Evolutionary conservation across 164 flowering plant genomes (phyloP).

Genomic region (Taxillus chinensis): DNA sequence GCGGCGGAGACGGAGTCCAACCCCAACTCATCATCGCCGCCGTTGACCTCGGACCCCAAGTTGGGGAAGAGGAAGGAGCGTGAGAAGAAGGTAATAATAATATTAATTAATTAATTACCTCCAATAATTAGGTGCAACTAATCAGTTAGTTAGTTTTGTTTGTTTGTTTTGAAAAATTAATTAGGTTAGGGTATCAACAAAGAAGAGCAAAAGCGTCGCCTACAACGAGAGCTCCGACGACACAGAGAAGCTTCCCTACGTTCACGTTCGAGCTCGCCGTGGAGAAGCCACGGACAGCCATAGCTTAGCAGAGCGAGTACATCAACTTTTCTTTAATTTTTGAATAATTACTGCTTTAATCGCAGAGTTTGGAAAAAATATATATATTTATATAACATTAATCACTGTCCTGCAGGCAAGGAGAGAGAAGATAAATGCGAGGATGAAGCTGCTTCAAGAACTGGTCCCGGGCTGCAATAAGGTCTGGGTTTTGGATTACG

Average conservation of each 20-base stretch:
- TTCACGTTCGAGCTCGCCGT: constrained; percentile 89
- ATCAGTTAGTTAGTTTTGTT: too few relatives aligned
- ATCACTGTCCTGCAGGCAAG: constrained; percentile 44
- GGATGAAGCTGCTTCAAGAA: constrained; percentile 89
- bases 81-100: constrained; percentile 44
- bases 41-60: constrained; percentile 25
- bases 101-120: too few relatives aligned
- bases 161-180: not conserved
- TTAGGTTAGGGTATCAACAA: constrained; percentile 42
- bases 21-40: constrained; percentile 31
- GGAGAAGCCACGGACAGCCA: constrained; percentile 96
- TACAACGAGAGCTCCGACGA: constrained; percentile 27
- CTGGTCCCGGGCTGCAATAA: constrained; percentile 94
- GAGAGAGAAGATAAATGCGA: constrained; percentile 88
- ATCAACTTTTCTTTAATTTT: not conserved
- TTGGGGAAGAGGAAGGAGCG: constrained; percentile 60
- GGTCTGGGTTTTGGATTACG: constrained; percentile 32
- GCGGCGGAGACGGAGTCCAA: constrained; percentile 29
- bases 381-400: constrained; percentile 5
- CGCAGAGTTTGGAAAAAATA: not conserved
- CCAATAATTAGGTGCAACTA: too few relatives aligned
- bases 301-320: constrained; percentile 91
- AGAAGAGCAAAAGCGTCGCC: constrained; percentile 39
- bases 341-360: not conserved
- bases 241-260: constrained; percentile 77